Evolutionary conservation across 108 stramenopile species (phyloP).

Genomic region (Skeletonema grethae): DNA sequence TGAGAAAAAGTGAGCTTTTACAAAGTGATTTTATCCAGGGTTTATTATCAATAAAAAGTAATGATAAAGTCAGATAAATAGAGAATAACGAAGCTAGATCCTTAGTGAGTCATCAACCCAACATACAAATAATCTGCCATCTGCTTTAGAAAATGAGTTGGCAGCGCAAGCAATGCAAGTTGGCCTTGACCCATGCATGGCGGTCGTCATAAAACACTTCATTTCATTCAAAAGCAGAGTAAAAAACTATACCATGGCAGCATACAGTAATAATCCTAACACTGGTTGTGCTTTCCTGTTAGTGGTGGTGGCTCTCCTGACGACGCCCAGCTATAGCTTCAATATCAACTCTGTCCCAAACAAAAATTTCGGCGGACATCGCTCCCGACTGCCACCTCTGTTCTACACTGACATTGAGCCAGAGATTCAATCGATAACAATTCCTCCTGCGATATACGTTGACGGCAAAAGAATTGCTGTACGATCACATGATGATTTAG

Average conservation of each 20-base stretch:
- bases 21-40: too few relatives aligned
- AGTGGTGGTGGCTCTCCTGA: neutral
- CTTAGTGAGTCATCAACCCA: too few relatives aligned
- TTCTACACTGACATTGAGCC: constrained; percentile 25
- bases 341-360: neutral
- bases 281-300: neutral
- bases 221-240: too few relatives aligned
- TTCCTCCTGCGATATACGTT: neutral
- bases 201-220: too few relatives aligned
- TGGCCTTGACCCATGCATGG: too few relatives aligned
- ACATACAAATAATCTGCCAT: too few relatives aligned
- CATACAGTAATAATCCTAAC: neutral
- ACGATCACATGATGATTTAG: neutral
- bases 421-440: constrained; percentile 14
- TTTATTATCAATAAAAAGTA: too few relatives aligned
- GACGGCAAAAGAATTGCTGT: neutral
- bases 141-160: too few relatives aligned
- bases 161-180: too few relatives aligned
- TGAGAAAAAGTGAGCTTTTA: too few relatives aligned
- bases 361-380: neutral
- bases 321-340: constrained; percentile 5
- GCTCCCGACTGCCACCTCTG: constrained; percentile 10
- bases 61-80: neutral
- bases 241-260: neutral
- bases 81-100: too few relatives aligned